phyloP scores from a whole-genome alignment of 345 rosid genomes.

The Eucalyptus melliodora region DNA sequence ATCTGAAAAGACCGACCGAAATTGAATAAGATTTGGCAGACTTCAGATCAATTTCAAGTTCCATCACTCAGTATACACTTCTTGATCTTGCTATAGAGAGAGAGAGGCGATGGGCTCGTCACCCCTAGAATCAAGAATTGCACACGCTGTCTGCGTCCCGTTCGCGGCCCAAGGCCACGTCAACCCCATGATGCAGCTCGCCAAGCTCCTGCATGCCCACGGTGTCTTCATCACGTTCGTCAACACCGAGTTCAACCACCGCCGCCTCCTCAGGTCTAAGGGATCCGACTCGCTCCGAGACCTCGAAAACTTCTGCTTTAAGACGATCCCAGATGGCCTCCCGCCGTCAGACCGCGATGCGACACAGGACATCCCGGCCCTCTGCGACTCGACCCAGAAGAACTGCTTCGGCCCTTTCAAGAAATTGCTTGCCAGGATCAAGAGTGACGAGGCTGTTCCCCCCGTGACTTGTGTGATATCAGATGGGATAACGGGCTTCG shows the following conservation, averaged over 20 bases:
- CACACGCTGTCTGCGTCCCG: constrained; percentile 17
- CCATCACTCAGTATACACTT: background rate
- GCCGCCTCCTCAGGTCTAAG: constrained; percentile 1
- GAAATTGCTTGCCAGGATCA: constrained; percentile 1
- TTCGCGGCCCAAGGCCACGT: constrained; percentile 29
- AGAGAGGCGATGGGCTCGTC: background rate
- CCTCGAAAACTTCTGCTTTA: background rate
- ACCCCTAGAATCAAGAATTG: background rate
- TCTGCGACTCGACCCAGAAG: background rate
- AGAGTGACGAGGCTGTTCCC: background rate
- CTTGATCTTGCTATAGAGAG: background rate
- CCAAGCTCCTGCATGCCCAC: constrained; percentile 21
- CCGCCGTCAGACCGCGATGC: constrained; percentile 4
- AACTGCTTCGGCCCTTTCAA: constrained; percentile 5
- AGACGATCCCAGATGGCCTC: constrained; percentile 14
- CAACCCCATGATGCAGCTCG: constrained; percentile 19
- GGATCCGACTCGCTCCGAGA: background rate
- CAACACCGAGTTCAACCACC: constrained; percentile 16
- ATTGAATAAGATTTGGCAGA: background rate
- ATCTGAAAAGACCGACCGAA: background rate
- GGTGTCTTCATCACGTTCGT: constrained; percentile 26
- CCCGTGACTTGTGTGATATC: constrained; percentile 14
- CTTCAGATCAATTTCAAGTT: background rate
- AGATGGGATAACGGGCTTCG: constrained; percentile 7
- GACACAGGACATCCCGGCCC: background rate